A percentile compares a stretch with the other conserved stretches of the same genome.
These are phyloP conservation scores for Daldinia sp. DNA, from an alignment of 2,329 filamentous ascomycete species.

Conservation along the genomic window DNA sequence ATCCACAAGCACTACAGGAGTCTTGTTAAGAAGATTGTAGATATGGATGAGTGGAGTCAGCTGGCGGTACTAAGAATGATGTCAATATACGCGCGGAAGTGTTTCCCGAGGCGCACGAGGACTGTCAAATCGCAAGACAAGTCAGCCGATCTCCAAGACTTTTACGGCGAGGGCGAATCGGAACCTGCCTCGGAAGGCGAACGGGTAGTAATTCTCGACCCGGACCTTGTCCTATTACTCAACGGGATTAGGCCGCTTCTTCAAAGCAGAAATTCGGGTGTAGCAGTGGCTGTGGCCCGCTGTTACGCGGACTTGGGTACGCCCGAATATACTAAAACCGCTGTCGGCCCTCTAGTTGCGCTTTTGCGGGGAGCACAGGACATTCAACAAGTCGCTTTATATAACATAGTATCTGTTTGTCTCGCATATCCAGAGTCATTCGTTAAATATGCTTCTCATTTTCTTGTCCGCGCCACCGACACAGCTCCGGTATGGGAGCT, in stretches of 20 bases:
- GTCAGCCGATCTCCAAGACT: constrained; percentile 70
- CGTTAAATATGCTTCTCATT: constrained; percentile 88
- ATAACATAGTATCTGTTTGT: constrained; percentile 95
- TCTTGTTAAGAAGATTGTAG: constrained; percentile 89
- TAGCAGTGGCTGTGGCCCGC: constrained; percentile 87
- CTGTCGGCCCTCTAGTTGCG: constrained; percentile 87
- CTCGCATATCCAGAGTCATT: constrained; percentile 82
- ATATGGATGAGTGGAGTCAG: constrained; percentile 99
- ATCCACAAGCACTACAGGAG: constrained; percentile 90
- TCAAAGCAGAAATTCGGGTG: constrained; percentile 91
- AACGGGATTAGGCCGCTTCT: constrained; percentile 85
- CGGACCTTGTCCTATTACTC: constrained; percentile 85
- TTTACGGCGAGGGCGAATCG: constrained; percentile 79
- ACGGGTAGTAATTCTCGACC: constrained; percentile 76
- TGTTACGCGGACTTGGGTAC: constrained; percentile 89
- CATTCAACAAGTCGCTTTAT: constrained; percentile 88
- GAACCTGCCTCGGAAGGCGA: constrained; percentile 59
- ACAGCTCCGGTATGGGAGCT: constrained; percentile 85
- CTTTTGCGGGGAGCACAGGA: constrained; percentile 87
- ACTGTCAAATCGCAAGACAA: constrained; percentile 60
- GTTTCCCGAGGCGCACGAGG: constrained; percentile 80
- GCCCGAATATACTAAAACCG: constrained; percentile 76
- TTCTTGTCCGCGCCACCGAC: constrained; percentile 85
- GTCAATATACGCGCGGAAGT: constrained; percentile 85
- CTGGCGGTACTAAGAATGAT: constrained; percentile 84